phyloP scores from a whole-genome alignment of 108 stramenopile genomes.

The Pseudonitzschia multiseries region DNA sequence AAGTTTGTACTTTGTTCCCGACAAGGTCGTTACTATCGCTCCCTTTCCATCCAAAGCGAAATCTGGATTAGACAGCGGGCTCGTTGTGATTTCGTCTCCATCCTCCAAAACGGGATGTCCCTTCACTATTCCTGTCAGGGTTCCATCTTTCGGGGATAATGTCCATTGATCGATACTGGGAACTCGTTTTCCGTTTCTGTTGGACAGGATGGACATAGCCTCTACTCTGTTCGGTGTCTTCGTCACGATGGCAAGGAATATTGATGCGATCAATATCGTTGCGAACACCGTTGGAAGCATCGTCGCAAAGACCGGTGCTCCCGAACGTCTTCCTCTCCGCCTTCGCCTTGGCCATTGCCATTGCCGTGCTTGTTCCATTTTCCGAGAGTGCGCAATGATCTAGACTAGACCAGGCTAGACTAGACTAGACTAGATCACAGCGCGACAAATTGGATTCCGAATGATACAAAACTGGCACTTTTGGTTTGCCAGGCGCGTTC shows the following conservation, averaged over 20 bases:
- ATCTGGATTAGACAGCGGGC: slow-evolving; percentile 30
- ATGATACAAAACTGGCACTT: too few relatives aligned
- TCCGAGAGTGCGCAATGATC: background rate
- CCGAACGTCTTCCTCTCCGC: background rate
- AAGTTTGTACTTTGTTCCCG: slow-evolving; percentile 32
- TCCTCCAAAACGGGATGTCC: slow-evolving; percentile 33
- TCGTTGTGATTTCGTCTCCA: slow-evolving; percentile 35
- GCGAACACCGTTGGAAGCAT: background rate
- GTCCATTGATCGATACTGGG: slow-evolving; percentile 29
- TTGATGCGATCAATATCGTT: background rate
- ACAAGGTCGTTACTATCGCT: slow-evolving; percentile 25
- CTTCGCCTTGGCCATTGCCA: background rate
- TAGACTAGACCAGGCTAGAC: background rate
- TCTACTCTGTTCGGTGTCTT: background rate
- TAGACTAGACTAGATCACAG: background rate
- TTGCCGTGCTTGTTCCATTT: background rate
- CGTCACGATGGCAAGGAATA: background rate
- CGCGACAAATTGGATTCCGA: too few relatives aligned
- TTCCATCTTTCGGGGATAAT: slow-evolving; percentile 26
- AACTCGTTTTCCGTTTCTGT: background rate
- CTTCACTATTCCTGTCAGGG: slow-evolving; percentile 26
- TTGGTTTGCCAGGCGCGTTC: too few relatives aligned
- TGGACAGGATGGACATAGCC: slow-evolving; percentile 8
- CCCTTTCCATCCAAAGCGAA: slow-evolving; percentile 3
- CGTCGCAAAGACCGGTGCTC: background rate